Evolutionary conservation across 805 yeast genomes (phyloP).

Genomic region (Candida caryicola): DNA sequence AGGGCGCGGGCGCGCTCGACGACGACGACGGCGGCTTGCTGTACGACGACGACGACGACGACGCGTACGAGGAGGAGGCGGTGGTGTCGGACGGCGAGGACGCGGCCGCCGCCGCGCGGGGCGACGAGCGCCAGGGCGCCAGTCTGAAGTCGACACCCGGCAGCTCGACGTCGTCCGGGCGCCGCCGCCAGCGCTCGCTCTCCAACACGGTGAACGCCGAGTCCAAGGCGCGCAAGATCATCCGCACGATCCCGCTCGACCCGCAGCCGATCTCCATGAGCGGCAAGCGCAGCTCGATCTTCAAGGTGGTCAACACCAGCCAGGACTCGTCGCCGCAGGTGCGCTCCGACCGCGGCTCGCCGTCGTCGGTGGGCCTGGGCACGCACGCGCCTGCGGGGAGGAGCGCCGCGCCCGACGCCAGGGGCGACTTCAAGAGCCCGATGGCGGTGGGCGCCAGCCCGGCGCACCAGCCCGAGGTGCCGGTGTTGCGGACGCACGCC

Average conservation of each 20-base stretch:
- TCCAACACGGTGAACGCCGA: slow-evolving; percentile 63
- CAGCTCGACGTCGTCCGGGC: slow-evolving; percentile 31
- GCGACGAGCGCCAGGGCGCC: slow-evolving; percentile 5
- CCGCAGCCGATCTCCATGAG: slow-evolving; percentile 67
- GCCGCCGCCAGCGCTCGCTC: slow-evolving; percentile 45
- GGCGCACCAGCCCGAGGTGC: not conserved
- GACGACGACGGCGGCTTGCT: slow-evolving; percentile 23
- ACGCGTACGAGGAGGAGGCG: slow-evolving; percentile 22
- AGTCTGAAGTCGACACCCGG: slow-evolving; percentile 39
- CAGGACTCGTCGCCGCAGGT: slow-evolving; percentile 31
- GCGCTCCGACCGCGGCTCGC: slow-evolving; percentile 9
- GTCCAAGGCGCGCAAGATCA: slow-evolving; percentile 68
- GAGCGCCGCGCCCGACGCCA: not conserved
- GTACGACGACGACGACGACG: slow-evolving; percentile 29
- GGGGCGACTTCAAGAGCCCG: not conserved
- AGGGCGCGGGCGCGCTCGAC: slow-evolving; percentile 10
- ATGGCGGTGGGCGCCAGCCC: not conserved
- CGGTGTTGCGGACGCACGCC: not conserved
- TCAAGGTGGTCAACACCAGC: slow-evolving; percentile 36
- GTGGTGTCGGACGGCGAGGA: slow-evolving; percentile 19
- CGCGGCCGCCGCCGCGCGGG: slow-evolving; percentile 4
- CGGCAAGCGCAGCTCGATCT: slow-evolving; percentile 34
- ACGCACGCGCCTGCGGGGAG: not conserved
- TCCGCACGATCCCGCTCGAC: slow-evolving; percentile 76
- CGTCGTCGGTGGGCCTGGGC: not conserved